Percentiles rank a stretch among this genome's conserved stretches.
Evolutionary conservation across 805 yeast species (phyloP).

Genomic region (Debaryomyces hansenii): DNA sequence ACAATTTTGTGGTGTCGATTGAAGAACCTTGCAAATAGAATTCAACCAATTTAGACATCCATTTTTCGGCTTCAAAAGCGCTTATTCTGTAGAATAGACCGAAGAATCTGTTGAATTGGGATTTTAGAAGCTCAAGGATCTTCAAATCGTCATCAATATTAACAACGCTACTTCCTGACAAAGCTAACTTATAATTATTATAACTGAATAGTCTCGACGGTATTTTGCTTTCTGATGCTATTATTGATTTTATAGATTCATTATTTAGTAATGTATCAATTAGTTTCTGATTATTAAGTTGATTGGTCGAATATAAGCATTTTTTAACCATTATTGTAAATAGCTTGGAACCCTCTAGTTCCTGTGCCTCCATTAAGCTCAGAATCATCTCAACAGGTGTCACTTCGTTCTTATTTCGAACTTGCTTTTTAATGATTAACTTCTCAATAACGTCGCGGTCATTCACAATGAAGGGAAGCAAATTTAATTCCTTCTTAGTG

Average conservation of each 20-base stretch:
- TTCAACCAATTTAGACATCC: slow-evolving; percentile 1
- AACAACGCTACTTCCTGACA: not conserved
- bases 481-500: slow-evolving; percentile 7
- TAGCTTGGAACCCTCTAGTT: slow-evolving; percentile 12
- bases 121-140: not conserved
- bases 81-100: slow-evolving; percentile 2
- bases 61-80: slow-evolving; percentile 3
- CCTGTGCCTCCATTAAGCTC: slow-evolving; percentile 11
- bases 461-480: slow-evolving; percentile 12
- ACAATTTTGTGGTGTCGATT: not conserved
- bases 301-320: slow-evolving; percentile 4
- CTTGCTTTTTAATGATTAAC: slow-evolving; percentile 6
- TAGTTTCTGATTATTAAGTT: slow-evolving; percentile 5
- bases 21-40: not conserved
- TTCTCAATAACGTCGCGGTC: slow-evolving; percentile 4
- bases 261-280: slow-evolving; percentile 4
- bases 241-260: slow-evolving; percentile 11
- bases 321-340: slow-evolving; percentile 12
- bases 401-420: not conserved
- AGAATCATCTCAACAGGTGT: slow-evolving; percentile 5
- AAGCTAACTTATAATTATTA: slow-evolving; percentile 1
- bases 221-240: slow-evolving; percentile 9
- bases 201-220: slow-evolving; percentile 4
- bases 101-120: slow-evolving; percentile 5
- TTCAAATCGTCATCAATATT: not conserved